Conservation (phyloP, 768 basidiomycete genomes). For the Auricularia sp. region DNA sequence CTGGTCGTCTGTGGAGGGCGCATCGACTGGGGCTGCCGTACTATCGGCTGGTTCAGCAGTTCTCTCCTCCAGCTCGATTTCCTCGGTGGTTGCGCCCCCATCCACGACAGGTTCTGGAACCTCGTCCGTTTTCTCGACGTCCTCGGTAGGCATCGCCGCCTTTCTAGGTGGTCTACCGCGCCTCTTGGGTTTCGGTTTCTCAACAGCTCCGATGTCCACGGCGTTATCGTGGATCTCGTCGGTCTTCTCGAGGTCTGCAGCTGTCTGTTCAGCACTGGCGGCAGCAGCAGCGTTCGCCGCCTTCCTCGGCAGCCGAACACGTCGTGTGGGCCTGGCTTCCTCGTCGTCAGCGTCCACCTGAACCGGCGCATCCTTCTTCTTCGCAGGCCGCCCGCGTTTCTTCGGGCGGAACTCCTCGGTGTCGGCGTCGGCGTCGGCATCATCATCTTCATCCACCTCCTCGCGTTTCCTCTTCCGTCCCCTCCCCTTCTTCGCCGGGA, state of each 20-base stretch:
- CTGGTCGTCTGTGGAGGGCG: too few relatives aligned
- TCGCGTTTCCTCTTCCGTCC: conserved; percentile 8
- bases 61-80: background rate
- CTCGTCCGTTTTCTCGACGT: background rate
- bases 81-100: background rate
- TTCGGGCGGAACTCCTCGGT: conserved; percentile 9
- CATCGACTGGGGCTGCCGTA: too few relatives aligned
- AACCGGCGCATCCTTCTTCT: conserved; percentile 10
- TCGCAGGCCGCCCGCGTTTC: conserved; percentile 31
- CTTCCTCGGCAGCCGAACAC: too few relatives aligned
- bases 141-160: background rate
- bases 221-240: too few relatives aligned
- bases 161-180: conserved; percentile 26
- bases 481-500: conserved; percentile 20
- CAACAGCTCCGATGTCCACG: conserved; percentile 4
- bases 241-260: too few relatives aligned
- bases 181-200: conserved; percentile 19
- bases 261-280: too few relatives aligned
- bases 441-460: conserved; percentile 13
- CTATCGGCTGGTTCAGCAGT: too few relatives aligned
- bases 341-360: too few relatives aligned
- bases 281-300: too few relatives aligned
- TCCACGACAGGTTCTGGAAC: background rate
- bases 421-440: conserved; percentile 3
- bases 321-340: too few relatives aligned